Conservation (phyloP, 23 red algal species). For the Pyropia haitanensis region DNA sequence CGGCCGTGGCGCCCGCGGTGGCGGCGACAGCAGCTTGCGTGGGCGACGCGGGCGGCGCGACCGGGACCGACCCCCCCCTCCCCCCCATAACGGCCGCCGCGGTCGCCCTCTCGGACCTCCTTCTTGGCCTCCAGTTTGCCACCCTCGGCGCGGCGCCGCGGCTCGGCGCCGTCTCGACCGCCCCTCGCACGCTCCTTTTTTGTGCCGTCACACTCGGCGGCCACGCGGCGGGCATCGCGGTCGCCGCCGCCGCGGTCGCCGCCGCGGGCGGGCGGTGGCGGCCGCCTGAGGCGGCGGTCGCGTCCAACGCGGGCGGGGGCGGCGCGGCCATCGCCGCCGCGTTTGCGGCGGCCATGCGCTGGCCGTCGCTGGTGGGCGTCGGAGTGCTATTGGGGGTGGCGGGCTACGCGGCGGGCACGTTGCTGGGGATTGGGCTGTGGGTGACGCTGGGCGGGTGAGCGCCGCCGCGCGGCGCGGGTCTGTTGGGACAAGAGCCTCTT, state of each 20-base stretch:
- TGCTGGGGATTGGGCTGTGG: conserved; percentile 9
- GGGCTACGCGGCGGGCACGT: conserved; percentile 34
- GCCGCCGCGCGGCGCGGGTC: too few relatives aligned
- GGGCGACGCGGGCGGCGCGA: too few relatives aligned
- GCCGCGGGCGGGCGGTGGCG: background rate
- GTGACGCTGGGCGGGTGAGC: background rate
- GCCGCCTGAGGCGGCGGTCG: conserved; percentile 14
- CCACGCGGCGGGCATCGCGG: conserved; percentile 9
- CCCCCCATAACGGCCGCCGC: background rate
- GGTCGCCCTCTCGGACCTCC: background rate
- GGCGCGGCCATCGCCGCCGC: conserved; percentile 44
- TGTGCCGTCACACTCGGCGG: conserved; percentile 11
- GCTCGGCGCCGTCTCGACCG: conserved; percentile 1
- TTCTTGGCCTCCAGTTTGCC: background rate
- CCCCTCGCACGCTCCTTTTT: conserved; percentile 1
- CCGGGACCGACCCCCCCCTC: too few relatives aligned
- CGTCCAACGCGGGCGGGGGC: conserved; percentile 53
- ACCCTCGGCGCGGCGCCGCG: conserved; percentile 5
- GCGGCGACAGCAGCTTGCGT: too few relatives aligned
- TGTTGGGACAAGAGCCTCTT: too few relatives aligned
- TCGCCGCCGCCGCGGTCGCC: background rate
- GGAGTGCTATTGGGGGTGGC: conserved; percentile 24
- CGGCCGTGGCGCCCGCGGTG: too few relatives aligned
- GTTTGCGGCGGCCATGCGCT: conserved; percentile 25
- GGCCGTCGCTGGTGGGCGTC: conserved; percentile 14